Evolutionary conservation across 2,329 filamentous ascomycete genomes (phyloP).

Genomic region (Teratosphaeria gauchensis): DNA sequence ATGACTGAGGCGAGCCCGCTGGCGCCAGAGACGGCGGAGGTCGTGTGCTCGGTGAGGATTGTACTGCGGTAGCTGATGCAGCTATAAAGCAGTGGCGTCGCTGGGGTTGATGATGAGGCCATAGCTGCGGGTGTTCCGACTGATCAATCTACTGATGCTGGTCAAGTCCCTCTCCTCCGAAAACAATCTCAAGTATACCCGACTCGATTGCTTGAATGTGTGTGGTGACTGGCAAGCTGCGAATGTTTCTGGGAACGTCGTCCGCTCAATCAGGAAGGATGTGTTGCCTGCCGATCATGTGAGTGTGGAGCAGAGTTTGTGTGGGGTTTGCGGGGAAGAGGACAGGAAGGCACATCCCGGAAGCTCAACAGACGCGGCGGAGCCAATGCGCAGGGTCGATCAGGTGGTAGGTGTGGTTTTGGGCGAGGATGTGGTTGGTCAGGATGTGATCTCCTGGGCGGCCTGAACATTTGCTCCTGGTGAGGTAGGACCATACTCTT

Average conservation of each 20-base stretch:
- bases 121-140: conserved; percentile 11
- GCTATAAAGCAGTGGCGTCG: conserved; percentile 40
- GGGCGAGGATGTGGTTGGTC: no score
- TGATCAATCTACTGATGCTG: not conserved
- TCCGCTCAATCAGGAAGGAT: no score
- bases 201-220: no score
- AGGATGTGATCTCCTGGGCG: no score
- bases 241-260: no score
- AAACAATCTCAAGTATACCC: not conserved
- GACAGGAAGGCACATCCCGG: not conserved
- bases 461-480: not conserved
- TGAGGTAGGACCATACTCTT: not conserved
- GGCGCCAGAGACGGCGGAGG: conserved; percentile 70
- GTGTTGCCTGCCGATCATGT: no score
- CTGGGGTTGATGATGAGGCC: conserved; percentile 27
- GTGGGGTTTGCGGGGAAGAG: not conserved
- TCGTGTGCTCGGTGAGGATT: conserved; percentile 86
- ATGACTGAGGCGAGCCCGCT: conserved; percentile 85
- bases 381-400: not conserved
- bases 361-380: not conserved
- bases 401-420: not conserved
- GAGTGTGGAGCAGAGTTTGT: no score
- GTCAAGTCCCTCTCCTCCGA: not conserved
- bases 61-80: conserved; percentile 92
- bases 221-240: no score